Conservation (phyloP, 2,329 filamentous ascomycete species). For the Epicoccum nigrum region DNA sequence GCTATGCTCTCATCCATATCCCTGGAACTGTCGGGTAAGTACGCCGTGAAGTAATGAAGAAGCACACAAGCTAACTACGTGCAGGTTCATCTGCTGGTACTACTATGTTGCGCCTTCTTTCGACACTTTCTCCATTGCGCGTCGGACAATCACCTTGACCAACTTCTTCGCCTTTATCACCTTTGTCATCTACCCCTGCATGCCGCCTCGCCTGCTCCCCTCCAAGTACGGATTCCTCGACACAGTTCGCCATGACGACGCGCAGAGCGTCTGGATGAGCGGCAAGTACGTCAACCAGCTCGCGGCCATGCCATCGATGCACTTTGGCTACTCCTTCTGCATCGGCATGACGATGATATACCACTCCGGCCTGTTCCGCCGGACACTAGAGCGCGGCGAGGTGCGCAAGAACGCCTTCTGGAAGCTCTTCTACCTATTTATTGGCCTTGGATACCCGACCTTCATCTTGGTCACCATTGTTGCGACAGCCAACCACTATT, state of each 20-base stretch:
- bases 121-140: conserved; percentile 51
- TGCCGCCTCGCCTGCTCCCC: conserved; percentile 58
- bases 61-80: not conserved
- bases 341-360: conserved; percentile 61
- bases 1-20: conserved; percentile 66
- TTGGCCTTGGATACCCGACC: conserved; percentile 60
- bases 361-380: conserved; percentile 57
- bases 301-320: conserved; percentile 58
- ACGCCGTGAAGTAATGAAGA: conserved; percentile 20
- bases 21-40: conserved; percentile 64
- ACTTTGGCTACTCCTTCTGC: conserved; percentile 62
- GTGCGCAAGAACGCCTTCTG: conserved; percentile 50
- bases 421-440: conserved; percentile 52
- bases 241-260: conserved; percentile 55
- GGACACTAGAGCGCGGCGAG: conserved; percentile 51
- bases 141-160: conserved; percentile 57
- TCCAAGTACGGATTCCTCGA: conserved; percentile 54
- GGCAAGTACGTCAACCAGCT: conserved; percentile 55
- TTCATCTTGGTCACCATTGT: conserved; percentile 65
- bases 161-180: conserved; percentile 61
- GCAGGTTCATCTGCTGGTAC: conserved; percentile 68
- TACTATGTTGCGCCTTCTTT: conserved; percentile 64
- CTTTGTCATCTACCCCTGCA: conserved; percentile 60
- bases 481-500: conserved; percentile 68
- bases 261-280: conserved; percentile 55